phyloP scores from a whole-genome alignment of 805 yeast species.

The Ogataea wickerhamii region DNA sequence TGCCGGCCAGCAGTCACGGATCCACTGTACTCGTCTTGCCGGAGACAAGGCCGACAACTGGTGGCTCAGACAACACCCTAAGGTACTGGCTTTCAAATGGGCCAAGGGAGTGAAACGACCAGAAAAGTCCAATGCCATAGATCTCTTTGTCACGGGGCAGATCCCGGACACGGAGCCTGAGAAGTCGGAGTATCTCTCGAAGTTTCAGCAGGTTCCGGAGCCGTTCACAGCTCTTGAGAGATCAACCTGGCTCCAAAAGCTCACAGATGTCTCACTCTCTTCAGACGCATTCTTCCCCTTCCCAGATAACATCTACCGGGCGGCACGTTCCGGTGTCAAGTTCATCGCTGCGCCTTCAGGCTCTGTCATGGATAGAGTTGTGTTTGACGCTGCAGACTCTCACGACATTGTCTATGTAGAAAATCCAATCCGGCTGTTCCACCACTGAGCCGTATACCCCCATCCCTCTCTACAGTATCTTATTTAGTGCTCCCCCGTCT shows the following conservation, averaged over 20 bases:
- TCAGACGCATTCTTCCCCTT: slow-evolving; percentile 99
- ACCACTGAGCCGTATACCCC: slow-evolving; percentile 53
- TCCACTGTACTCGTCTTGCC: slow-evolving; percentile 98
- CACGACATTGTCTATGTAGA: slow-evolving; percentile 88
- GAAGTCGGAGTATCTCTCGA: slow-evolving; percentile 85
- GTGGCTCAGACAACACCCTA: slow-evolving; percentile 99
- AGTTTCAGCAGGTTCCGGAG: slow-evolving; percentile 77
- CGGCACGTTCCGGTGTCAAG: slow-evolving; percentile 94
- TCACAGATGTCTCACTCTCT: slow-evolving; percentile 83
- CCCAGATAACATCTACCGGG: slow-evolving; percentile 98
- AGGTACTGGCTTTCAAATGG: slow-evolving; percentile 90
- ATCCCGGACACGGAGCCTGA: slow-evolving; percentile 92
- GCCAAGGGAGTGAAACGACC: slow-evolving; percentile 98
- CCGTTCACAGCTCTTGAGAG: slow-evolving; percentile 84
- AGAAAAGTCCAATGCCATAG: slow-evolving; percentile 97
- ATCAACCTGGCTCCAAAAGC: slow-evolving; percentile 77
- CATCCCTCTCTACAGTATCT: neutral
- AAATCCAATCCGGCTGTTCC: slow-evolving; percentile 97
- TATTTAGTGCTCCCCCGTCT: neutral
- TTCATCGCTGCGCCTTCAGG: slow-evolving; percentile 97
- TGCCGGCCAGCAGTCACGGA: slow-evolving; percentile 99
- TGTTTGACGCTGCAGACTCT: slow-evolving; percentile 92
- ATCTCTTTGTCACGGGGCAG: slow-evolving; percentile 86
- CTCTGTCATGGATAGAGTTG: slow-evolving; percentile 96
- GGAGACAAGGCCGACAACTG: slow-evolving; percentile 99